Conservation (phyloP, 768 basidiomycete species). For the Boletus sp. region DNA sequence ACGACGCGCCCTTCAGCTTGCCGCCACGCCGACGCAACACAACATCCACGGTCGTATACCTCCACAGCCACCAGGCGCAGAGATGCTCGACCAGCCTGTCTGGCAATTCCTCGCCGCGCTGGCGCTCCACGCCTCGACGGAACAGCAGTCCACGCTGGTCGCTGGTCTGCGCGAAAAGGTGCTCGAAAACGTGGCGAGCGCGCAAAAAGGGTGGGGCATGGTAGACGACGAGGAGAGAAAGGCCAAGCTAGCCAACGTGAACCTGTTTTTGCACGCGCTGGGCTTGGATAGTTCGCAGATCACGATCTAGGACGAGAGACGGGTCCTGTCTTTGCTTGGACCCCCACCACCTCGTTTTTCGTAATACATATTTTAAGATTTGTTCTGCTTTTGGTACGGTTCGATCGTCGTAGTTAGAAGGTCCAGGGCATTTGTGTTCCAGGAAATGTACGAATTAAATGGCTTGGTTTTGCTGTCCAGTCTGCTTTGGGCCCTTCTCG, state of each 20-base stretch:
- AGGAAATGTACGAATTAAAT: constrained; percentile 19
- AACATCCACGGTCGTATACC: constrained; percentile 50
- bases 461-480: constrained; percentile 1
- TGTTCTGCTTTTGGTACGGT: constrained; percentile 6
- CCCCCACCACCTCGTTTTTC: neutral
- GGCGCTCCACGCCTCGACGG: constrained; percentile 77
- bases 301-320: constrained; percentile 36
- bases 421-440: constrained; percentile 12
- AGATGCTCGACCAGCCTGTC: constrained; percentile 83
- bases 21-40: constrained; percentile 35
- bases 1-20: constrained; percentile 52
- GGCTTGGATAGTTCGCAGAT: constrained; percentile 75
- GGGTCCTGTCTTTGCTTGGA: no score
- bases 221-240: constrained; percentile 69
- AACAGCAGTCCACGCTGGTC: constrained; percentile 89
- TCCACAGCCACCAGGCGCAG: constrained; percentile 57
- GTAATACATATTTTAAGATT: constrained; percentile 1
- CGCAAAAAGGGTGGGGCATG: constrained; percentile 67
- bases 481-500: no score
- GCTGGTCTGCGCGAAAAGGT: constrained; percentile 88
- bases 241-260: constrained; percentile 87
- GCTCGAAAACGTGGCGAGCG: constrained; percentile 81
- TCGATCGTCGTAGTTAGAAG: constrained; percentile 12
- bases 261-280: constrained; percentile 83
- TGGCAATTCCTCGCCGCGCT: constrained; percentile 93